Percentiles rank a stretch among this genome's conserved stretches.
Conservation (phyloP, 2,329 filamentous ascomycete species). For the Penicillium sp. region DNA sequence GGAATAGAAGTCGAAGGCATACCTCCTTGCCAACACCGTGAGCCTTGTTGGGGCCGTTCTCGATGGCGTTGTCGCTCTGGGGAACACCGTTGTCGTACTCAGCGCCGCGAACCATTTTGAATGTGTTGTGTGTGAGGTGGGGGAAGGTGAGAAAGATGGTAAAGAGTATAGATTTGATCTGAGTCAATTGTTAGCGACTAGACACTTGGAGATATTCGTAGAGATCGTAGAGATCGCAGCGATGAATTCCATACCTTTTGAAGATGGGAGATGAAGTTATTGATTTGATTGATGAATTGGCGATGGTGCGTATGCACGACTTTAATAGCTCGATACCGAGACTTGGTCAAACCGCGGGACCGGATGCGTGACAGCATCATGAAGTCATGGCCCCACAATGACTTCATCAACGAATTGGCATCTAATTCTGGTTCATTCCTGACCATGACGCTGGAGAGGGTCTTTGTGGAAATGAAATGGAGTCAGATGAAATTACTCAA, state of each 20-base stretch:
- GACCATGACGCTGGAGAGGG: not conserved
- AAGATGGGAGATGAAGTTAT: not conserved
- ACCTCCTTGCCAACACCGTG: constrained; percentile 37
- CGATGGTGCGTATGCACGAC: not conserved
- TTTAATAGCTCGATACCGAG: not conserved
- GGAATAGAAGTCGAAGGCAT: constrained; percentile 7
- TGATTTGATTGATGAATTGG: not conserved
- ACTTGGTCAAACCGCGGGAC: not conserved
- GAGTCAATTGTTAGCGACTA: not conserved
- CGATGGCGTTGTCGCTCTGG: constrained; percentile 42
- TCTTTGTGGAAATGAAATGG: not conserved
- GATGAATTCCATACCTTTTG: not conserved
- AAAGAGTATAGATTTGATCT: not conserved
- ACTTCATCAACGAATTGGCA: constrained; percentile 23
- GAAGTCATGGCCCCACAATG: constrained; percentile 32
- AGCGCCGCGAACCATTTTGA: constrained; percentile 42
- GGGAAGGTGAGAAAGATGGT: not conserved
- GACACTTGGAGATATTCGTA: not conserved
- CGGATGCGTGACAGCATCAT: constrained; percentile 30
- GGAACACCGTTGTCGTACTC: constrained; percentile 39
- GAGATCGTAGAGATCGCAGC: not conserved
- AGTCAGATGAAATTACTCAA: not conserved
- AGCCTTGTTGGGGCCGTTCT: constrained; percentile 31
- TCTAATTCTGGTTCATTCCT: constrained; percentile 4
- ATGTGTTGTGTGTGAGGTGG: not conserved